These are phyloP conservation scores for Entrophospora sp. DNA, from an alignment of 192 early-diverging fungal genomes.

Conservation along the genomic window DNA sequence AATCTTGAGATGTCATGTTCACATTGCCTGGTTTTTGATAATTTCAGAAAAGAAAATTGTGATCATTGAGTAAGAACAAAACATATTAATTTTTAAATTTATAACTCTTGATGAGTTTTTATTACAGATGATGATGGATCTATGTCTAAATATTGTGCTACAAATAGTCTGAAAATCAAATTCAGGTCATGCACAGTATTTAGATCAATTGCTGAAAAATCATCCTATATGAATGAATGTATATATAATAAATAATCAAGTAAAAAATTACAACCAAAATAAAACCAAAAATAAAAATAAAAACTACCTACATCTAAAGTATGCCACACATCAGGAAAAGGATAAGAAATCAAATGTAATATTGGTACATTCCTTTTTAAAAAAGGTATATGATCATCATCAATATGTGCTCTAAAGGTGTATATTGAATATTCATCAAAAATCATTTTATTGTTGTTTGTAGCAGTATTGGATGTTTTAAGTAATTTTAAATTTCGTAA, in stretches of 20 bases:
- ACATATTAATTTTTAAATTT: no score
- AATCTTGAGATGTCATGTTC: no score
- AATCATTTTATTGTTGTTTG: slow-evolving; percentile 17
- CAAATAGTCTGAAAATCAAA: slow-evolving; percentile 70
- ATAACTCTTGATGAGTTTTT: neutral
- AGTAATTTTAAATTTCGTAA: slow-evolving; percentile 32
- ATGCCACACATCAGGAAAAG: slow-evolving; percentile 90
- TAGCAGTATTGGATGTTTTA: neutral
- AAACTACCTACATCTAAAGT: slow-evolving; percentile 33
- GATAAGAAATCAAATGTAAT: slow-evolving; percentile 76
- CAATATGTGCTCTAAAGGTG: slow-evolving; percentile 35
- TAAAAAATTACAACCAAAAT: neutral
- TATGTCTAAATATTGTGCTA: slow-evolving; percentile 50
- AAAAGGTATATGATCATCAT: slow-evolving; percentile 92
- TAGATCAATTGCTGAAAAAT: slow-evolving; percentile 56
- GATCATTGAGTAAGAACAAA: no score
- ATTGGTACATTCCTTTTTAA: slow-evolving; percentile 67
- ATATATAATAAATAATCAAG: neutral
- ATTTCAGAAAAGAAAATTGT: no score
- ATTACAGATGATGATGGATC: neutral
- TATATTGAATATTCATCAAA: slow-evolving; percentile 24
- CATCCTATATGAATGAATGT: slow-evolving; percentile 40
- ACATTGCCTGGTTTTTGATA: no score
- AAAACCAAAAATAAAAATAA: neutral
- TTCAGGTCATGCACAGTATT: slow-evolving; percentile 65